Evolutionary conservation across 192 early-diverging fungal species (phyloP).

Genomic region (Diversispora epigaea): DNA sequence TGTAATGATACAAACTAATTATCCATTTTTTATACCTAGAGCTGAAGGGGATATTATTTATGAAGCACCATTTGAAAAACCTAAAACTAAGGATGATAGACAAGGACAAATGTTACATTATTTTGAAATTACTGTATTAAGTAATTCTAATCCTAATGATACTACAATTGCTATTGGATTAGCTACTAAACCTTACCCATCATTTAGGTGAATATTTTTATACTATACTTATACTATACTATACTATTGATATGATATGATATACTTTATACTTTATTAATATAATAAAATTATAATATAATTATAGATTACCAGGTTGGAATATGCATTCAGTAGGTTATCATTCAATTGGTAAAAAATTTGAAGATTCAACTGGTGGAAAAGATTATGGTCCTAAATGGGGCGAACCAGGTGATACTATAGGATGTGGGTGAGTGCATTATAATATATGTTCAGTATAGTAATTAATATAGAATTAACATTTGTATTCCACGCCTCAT

Average conservation of each 20-base stretch:
- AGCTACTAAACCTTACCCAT: conserved; percentile 44
- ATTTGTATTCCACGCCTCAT: too few relatives aligned
- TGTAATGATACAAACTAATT: conserved; percentile 17
- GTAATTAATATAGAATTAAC: too few relatives aligned
- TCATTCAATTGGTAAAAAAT: conserved; percentile 50
- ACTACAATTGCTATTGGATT: conserved; percentile 41
- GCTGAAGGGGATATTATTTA: neutral
- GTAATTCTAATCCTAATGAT: neutral
- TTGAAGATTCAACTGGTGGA: conserved; percentile 39
- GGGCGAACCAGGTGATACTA: conserved; percentile 30
- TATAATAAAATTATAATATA: neutral
- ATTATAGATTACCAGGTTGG: conserved; percentile 47
- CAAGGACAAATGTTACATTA: conserved; percentile 37
- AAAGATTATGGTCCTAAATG: conserved; percentile 33
- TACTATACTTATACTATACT: neutral
- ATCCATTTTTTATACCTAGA: conserved; percentile 21
- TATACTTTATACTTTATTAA: neutral
- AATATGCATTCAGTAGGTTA: conserved; percentile 48
- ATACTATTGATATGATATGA: neutral
- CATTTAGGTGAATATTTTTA: conserved; percentile 37
- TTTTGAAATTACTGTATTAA: conserved; percentile 41
- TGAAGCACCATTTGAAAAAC: neutral
- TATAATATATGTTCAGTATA: too few relatives aligned
- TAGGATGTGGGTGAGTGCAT: conserved; percentile 37
- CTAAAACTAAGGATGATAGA: neutral